Evolutionary conservation across 2,329 filamentous ascomycete genomes (phyloP), one percentile per base, ranked within the genome.

Genomic region (Hymenoscyphus linearis): DNA sequence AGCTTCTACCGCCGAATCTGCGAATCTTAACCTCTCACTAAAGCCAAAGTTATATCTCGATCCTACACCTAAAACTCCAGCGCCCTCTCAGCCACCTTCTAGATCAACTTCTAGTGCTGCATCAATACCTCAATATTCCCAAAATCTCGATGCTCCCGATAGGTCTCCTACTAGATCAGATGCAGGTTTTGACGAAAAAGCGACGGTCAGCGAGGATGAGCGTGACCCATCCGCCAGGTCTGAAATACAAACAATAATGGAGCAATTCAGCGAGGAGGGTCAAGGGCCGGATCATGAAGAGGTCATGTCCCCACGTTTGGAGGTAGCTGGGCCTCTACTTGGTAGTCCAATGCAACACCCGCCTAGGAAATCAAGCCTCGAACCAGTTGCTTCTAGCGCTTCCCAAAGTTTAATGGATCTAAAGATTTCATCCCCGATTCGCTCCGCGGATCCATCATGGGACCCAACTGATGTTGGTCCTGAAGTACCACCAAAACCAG

Each of bases 161-260:
- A 68, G 70, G 34, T 58, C 57, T 37, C 83, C 83, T 4, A 80
- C 81, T 1, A 76, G 80, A 61, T 83, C 82, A 34, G 80, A 84
- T 68, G 77, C 77, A 34, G 81, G 76, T 6, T 81, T 83, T 64
- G 85, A 88, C 57, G 84, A 86, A 57, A 83, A 79, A 67, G 76
- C 76, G 62, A 81, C 80, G 59, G 67, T 79, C 37, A 86, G 81
- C 68, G 85, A 87, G 70, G 85, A 86, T 69, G 82, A 85, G 59
- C 82, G 84, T 25, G 86, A 92, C 55, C 83, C 84, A 57, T 85
- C 85, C 57, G 91, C 90, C 1, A 85, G 85, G 62, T 87, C 88
- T 5, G 95, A 99, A 77, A 97, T 99, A 63, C 91, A 97, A 76
- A 96, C 84, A 72, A 98, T 99, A 73, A 98, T 99, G 91, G 91